Base-by-base conservation (phyloP, 164 flowering plant genomes). In the Chimonanthus praecox region DNA sequence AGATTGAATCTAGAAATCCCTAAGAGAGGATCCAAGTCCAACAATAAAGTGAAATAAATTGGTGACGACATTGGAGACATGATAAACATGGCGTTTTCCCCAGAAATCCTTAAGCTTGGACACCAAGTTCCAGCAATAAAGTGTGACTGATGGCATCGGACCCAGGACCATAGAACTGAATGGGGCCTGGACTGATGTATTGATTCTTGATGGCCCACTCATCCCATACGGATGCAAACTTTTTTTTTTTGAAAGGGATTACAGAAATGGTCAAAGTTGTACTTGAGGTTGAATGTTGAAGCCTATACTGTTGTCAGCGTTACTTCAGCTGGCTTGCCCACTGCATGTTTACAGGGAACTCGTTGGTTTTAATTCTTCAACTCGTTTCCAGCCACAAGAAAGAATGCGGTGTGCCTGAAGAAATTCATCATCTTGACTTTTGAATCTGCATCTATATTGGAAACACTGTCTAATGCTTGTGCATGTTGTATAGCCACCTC, bases 381-480 rank as follows among this genome's bases (percentile, higher is more conserved):
- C 86, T 92, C 91, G 75, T 94, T 88, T 68, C 98, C 98, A 63
- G 98, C 97, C 72, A 94, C 98, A 46, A 94, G 96, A 80, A 94
- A 92, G 84, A 85, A 94, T 64, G 98, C 98, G 8, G 98, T 6
- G 58, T 72, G 80, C 98, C 94, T 90, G 82, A 94, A 92, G 73
- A 92, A 94, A 72, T 90, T 90, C 90, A 87, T 85, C 98, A 94
- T 92, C 79, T 86, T 92, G 71, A 61, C 75, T 74, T 89, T 94
- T 48, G 98, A 92, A 75, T 89, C 94, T 4, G 78, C 70, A 77
- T 94, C 98, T 61, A 94, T 92, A 15, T 86, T 91, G 6, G 85
- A 67, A 65, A 75, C 72, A 50, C 67, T 80, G 75, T 88, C 92
- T 74, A 94, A 48, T 72, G 98, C 91, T 80, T 78, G 82, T 92